A percentile compares a stretch with the other conserved stretches of the same genome.
Conservation (phyloP, 352 stramenopile species). For the Elongisporangium senticosum region DNA sequence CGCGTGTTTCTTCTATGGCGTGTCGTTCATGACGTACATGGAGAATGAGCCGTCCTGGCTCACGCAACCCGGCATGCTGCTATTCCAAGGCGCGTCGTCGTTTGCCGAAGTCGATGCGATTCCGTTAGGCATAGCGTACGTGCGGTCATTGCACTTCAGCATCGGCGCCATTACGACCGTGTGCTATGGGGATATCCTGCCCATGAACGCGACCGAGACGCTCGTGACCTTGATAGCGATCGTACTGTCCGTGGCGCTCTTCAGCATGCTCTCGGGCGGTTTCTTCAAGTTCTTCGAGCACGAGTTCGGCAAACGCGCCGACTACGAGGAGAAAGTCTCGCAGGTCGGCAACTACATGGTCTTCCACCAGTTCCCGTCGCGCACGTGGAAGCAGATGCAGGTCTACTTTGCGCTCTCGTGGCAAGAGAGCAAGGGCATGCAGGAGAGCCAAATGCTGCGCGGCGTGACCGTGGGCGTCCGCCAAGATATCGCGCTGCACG, state of each 20-base stretch:
- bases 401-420: constrained; percentile 40
- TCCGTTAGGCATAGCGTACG: constrained; percentile 16
- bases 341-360: constrained; percentile 35
- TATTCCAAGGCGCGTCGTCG: constrained; percentile 11
- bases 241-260: constrained; percentile 30
- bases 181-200: constrained; percentile 34
- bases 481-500: constrained; percentile 29
- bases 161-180: constrained; percentile 33
- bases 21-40: constrained; percentile 41
- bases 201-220: constrained; percentile 30
- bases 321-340: constrained; percentile 41
- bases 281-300: constrained; percentile 47
- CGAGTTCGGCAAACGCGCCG: constrained; percentile 32
- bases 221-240: constrained; percentile 24
- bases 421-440: constrained; percentile 42
- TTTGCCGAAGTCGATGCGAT: constrained; percentile 17
- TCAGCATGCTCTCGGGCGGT: constrained; percentile 35
- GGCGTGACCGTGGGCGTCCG: constrained; percentile 23
- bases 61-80: constrained; percentile 21
- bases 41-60: constrained; percentile 19
- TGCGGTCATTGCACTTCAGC: constrained; percentile 31
- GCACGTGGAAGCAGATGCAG: constrained; percentile 40
- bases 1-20: constrained; percentile 44
- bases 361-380: constrained; percentile 33
- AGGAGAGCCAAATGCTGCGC: constrained; percentile 34